Conservation (phyloP, 257 asterid species). For the Salvia rosmarinus region DNA sequence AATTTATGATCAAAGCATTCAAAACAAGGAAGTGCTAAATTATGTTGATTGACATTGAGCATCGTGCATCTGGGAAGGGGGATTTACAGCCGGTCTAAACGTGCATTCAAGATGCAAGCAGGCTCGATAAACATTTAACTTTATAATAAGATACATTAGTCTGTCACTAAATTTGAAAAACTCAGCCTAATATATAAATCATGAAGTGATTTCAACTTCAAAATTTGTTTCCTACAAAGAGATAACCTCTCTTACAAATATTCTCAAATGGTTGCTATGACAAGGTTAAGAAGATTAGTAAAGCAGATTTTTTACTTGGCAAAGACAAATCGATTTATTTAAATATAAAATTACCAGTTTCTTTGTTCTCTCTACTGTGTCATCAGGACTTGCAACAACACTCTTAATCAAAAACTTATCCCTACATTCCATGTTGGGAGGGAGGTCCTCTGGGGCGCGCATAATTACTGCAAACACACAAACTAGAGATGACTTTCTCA, state of each 20-base stretch:
- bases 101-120: no score
- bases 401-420: conserved; percentile 43
- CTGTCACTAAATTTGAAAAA: no score
- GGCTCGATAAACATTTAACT: no score
- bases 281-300: not conserved
- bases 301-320: not conserved
- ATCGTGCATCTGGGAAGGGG: no score
- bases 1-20: not conserved
- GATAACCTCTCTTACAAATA: no score
- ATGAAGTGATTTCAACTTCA: no score
- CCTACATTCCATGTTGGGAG: conserved; percentile 32
- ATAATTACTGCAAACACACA: conserved; percentile 37
- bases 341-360: conserved; percentile 31
- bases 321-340: not conserved
- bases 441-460: conserved; percentile 34
- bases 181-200: no score
- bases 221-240: no score
- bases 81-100: not conserved
- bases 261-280: not conserved
- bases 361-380: conserved; percentile 1
- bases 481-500: not conserved
- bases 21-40: not conserved
- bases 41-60: conserved; percentile 3
- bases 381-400: conserved; percentile 27
- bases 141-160: no score